Base-by-base conservation (phyloP, 768 basidiomycete species). In the Leccinum rimulosum region DNA sequence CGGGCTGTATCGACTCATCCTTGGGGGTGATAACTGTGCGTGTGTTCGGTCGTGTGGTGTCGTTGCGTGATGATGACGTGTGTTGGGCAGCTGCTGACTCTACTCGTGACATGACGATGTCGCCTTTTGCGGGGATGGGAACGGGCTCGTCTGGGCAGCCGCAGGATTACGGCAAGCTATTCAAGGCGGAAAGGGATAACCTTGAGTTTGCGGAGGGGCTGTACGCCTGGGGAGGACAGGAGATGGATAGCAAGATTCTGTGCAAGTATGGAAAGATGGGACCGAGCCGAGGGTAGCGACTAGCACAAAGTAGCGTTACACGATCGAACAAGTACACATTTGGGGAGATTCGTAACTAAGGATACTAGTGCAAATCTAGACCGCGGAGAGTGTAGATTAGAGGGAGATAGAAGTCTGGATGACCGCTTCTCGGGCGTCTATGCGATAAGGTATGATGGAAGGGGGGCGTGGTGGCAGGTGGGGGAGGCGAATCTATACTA, bases 111-210 rank as follows among this genome's bases (percentile, higher is more conserved):
- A 88, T 91, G 79, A 81, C 82, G 15, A 77, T 82, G 28, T 84
- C 85, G 33, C 86, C 92, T 0, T 91, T 92, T 68, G 86, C 83
- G 17, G 74, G 72, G 7, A 77, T 79, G 43, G 79, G 78, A 27
- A 76, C 78, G 15, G 74, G 77, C 9, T 72, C 78, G 11, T 79
- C 80, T 14, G 74, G 73, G 28, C 88, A 84, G 50, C 84, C 85
- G 49, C 93, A 94, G 69, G 96, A 98, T 70, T 95, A 82, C 73
- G 81, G 77, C 67, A 98, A 98, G 71, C 72, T 98, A 43, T 95
- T 95, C 81, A 91, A 91, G 65, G 86, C 86, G 6, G 97, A 99
- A 74, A 81, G 80, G 61, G 96, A 98, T 73, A 96, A 97, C 73
- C 82, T 99, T 19, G 91, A 93, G 64, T 88, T 98, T 66, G 85